These are phyloP conservation scores for Raphidocelis subcapitata DNA, from an alignment of 139 green algal genomes.

Conservation along the genomic window DNA sequence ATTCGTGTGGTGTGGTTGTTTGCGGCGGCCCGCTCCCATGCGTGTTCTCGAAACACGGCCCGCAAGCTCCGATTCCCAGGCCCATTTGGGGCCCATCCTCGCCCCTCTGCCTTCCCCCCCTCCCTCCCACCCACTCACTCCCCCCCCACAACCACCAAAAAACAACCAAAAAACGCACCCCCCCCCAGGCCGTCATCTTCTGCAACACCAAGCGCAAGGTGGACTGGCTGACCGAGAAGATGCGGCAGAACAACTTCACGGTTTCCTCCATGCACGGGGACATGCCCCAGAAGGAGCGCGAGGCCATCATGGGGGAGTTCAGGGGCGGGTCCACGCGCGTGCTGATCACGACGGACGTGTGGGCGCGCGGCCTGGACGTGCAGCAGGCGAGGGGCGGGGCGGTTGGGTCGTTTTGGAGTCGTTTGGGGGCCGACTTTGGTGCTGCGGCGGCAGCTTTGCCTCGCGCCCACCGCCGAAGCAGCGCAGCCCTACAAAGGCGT, in stretches of 20 bases:
- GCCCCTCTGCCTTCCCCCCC: not conserved
- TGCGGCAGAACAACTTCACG: slow-evolving; percentile 98
- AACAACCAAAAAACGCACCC: not conserved
- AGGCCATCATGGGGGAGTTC: slow-evolving; percentile 98
- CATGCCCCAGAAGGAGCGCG: slow-evolving; percentile 98
- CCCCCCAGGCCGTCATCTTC: slow-evolving; percentile 95
- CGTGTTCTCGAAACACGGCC: not conserved
- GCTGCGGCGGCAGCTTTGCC: not conserved
- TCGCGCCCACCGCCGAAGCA: not conserved
- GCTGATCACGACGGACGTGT: slow-evolving; percentile 99
- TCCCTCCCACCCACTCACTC: not conserved
- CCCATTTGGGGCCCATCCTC: not conserved
- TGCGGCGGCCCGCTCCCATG: not conserved
- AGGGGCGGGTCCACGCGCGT: slow-evolving; percentile 81
- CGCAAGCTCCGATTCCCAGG: not conserved
- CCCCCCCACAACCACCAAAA: not conserved
- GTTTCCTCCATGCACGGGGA: slow-evolving; percentile 97
- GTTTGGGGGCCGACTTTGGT: too few species aligned
- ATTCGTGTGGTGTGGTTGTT: not conserved
- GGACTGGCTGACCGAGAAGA: slow-evolving; percentile 98
- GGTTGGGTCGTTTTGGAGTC: not conserved
- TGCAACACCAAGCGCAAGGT: slow-evolving; percentile 98
- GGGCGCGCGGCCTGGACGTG: slow-evolving; percentile 97
- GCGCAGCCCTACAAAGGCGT: not conserved
- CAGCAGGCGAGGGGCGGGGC: slow-evolving; percentile 70